Evolutionary conservation across 2,329 filamentous ascomycete species (phyloP), one percentile per base, ranked within the genome.

Genomic region (Capronia coronata): DNA sequence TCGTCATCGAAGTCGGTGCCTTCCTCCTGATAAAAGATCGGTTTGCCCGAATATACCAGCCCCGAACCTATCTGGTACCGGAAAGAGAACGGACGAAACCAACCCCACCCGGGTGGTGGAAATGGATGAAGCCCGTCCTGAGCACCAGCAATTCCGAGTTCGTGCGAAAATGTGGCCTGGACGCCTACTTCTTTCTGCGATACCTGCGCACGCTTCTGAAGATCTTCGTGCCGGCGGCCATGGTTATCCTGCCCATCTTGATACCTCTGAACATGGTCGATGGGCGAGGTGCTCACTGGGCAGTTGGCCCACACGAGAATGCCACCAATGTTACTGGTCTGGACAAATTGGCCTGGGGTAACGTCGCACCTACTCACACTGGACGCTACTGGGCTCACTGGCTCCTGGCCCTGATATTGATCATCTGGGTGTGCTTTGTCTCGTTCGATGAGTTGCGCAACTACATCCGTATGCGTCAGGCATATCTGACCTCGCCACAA

Each of bases 181-280:
- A 98, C 65, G 89, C 91, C 62, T 98, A 95, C 70, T 95, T 97
- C 73, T 98, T 98, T 67, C 76, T 98, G 1, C 86, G 94, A 55
- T 98, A 95, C 63, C 78, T 90, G 21, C 82, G 84, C 54, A 85
- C 87, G 62, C 79, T 97, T 3, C 77, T 97, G 37, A 83, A 95
- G 64, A 94, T 98, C 55, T 97, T 98, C 65, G 71, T 94, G 32
- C 89, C 93, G 1, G 81, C 95, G 49, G 82, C 86, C 10, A 59
- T 80, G 21, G 63, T 96, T 43, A 83, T 94, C 22, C 74, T 96
- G 46, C 93, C 93, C 0, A 84, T 96, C 19, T 72, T 98, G 37
- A 71, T 97, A 2, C 90, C 93, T 0, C 67, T 98, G 56, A 98
- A 98, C 64, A 83, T 80, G 48, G 70, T 84, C 2, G 85, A 79